phyloP scores from a whole-genome alignment of 306 rosid genomes.

The Begonia masoniana region DNA sequence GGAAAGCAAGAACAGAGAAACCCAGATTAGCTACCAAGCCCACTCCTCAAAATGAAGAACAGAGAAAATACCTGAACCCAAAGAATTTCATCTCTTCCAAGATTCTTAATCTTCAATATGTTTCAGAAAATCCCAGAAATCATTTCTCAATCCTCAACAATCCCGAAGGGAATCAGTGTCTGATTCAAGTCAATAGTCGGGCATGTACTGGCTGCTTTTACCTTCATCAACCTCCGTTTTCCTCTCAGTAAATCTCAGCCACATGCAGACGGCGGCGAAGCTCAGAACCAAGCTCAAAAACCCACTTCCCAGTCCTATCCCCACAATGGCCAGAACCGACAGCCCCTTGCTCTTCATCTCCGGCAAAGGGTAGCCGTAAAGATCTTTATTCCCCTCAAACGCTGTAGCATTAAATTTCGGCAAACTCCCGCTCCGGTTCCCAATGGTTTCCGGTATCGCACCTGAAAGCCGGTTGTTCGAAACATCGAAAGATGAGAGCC shows the following conservation, averaged over 20 bases:
- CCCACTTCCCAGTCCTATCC: slow-evolving; percentile 94
- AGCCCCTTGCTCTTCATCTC: slow-evolving; percentile 45
- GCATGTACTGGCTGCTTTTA: slow-evolving; percentile 71
- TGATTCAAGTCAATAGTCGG: slow-evolving; percentile 54
- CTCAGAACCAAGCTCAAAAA: slow-evolving; percentile 71
- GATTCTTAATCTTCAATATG: too few species aligned
- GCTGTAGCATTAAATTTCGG: slow-evolving; percentile 69
- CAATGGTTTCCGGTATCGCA: slow-evolving; percentile 50
- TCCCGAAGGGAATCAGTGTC: background rate
- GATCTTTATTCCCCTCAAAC: slow-evolving; percentile 68
- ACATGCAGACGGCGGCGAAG: slow-evolving; percentile 82
- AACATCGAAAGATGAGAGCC: slow-evolving; percentile 77
- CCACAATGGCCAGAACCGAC: slow-evolving; percentile 80
- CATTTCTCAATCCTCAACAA: too few species aligned
- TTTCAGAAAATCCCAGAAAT: too few species aligned
- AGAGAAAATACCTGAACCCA: too few species aligned
- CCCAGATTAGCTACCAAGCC: too few species aligned
- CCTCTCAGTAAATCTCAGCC: slow-evolving; percentile 74
- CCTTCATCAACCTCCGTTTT: slow-evolving; percentile 74
- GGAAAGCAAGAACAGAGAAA: too few species aligned
- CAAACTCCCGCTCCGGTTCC: slow-evolving; percentile 53
- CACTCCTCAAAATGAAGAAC: too few species aligned
- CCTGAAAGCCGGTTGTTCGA: slow-evolving; percentile 73
- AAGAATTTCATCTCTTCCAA: too few species aligned
- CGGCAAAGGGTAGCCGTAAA: slow-evolving; percentile 82